These are phyloP conservation scores for Cytospora paraplurivora DNA, from an alignment of 2,329 filamentous ascomycete species.

Conservation along the genomic window DNA sequence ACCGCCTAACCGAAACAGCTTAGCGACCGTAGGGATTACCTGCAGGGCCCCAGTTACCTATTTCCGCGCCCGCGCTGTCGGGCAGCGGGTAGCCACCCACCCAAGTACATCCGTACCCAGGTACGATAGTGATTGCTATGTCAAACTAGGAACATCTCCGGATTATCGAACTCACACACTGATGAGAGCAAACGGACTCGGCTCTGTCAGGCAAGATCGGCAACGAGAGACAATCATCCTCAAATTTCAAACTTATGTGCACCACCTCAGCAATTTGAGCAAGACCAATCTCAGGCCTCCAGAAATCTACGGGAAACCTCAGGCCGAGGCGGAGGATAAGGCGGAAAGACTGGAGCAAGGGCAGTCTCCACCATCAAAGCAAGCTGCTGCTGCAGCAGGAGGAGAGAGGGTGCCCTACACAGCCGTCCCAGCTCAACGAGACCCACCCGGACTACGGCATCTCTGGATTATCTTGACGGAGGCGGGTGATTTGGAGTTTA, in stretches of 20 bases:
- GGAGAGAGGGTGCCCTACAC: not conserved
- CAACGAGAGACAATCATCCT: no score
- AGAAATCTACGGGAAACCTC: no score
- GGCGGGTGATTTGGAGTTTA: not conserved
- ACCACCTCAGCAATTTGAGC: no score
- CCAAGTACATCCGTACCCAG: not conserved
- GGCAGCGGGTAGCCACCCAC: not conserved
- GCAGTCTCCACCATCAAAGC: not conserved
- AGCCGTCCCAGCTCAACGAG: not conserved
- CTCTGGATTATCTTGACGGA: not conserved
- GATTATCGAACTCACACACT: not conserved
- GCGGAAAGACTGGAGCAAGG: not conserved
- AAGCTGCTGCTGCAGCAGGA: not conserved
- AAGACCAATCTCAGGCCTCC: no score
- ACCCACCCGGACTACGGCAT: not conserved
- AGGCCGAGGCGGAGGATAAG: no score
- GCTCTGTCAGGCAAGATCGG: no score
- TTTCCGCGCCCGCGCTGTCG: not conserved
- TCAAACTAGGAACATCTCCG: not conserved
- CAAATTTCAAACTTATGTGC: no score
- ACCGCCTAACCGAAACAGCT: conserved; percentile 19
- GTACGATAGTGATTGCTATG: no score
- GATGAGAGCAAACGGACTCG: no score
- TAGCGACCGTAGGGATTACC: conserved; percentile 6
- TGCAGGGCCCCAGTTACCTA: not conserved